A percentile compares a stretch with the other conserved stretches of the same genome.
These are phyloP conservation scores for Citrullus mucosospermus DNA, from an alignment of 306 rosid genomes.

Conservation along the genomic window DNA sequence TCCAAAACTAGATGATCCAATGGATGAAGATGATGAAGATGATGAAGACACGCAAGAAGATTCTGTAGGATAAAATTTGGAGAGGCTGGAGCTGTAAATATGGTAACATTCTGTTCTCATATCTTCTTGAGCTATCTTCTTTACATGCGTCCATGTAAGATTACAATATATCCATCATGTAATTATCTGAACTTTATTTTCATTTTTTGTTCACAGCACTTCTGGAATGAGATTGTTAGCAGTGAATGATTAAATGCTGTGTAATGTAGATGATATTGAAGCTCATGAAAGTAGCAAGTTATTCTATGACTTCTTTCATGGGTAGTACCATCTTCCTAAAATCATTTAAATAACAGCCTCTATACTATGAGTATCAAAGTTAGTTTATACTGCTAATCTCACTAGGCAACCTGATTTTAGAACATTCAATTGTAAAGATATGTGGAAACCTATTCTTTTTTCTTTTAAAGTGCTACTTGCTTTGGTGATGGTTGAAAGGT, in stretches of 20 bases:
- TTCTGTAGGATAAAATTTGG: slow-evolving; percentile 25
- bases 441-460: not conserved
- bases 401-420: not conserved
- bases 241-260: not conserved
- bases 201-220: not conserved
- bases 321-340: not conserved
- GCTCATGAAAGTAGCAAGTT: not conserved
- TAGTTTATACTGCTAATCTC: not conserved
- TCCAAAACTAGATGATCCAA: slow-evolving; percentile 33
- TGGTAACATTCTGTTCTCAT: not conserved
- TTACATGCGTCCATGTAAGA: not conserved
- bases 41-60: slow-evolving; percentile 53
- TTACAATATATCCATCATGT: not conserved
- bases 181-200: not conserved
- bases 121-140: not conserved
- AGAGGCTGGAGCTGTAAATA: slow-evolving; percentile 14
- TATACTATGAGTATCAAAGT: not conserved
- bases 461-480: not conserved
- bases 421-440: not conserved
- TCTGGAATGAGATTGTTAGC: not conserved
- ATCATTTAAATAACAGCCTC: not conserved
- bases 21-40: slow-evolving; percentile 67
- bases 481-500: not conserved
- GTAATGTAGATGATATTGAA: not conserved
- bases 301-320: not conserved